A percentile compares a stretch with the other conserved stretches of the same genome.
Evolutionary conservation across 345 rosid species (phyloP).

Genomic region (Syzygium aromaticum): DNA sequence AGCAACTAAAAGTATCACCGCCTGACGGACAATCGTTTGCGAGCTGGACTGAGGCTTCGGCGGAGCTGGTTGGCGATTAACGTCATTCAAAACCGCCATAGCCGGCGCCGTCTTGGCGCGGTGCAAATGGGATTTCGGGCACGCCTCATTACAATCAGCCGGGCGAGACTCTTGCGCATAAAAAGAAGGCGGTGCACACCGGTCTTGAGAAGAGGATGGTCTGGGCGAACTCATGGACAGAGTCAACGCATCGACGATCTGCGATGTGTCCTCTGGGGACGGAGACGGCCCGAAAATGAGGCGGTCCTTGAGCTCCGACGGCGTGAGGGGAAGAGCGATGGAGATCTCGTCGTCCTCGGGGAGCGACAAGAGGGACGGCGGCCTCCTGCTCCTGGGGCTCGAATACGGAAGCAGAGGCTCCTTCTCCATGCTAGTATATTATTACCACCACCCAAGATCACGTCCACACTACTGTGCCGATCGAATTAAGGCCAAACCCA

Average conservation of each 20-base stretch:
- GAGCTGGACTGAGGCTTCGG: constrained; percentile 20
- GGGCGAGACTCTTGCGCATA: neutral
- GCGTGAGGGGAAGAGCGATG: constrained; percentile 37
- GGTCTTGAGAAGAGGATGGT: constrained; percentile 10
- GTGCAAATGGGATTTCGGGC: constrained; percentile 25
- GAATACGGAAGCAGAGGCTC: constrained; percentile 48
- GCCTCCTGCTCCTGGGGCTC: constrained; percentile 22
- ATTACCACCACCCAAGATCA: neutral
- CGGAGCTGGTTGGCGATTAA: neutral
- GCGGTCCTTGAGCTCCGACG: constrained; percentile 56
- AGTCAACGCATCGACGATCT: constrained; percentile 40
- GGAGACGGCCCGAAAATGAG: constrained; percentile 61
- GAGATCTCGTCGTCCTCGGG: constrained; percentile 62
- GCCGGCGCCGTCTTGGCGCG: constrained; percentile 81
- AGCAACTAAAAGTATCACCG: constrained; percentile 12
- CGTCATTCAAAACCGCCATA: constrained; percentile 25
- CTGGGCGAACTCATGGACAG: constrained; percentile 19
- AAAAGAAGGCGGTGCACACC: neutral
- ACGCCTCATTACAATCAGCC: neutral
- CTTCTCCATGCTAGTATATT: constrained; percentile 22
- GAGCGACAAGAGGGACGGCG: constrained; percentile 37
- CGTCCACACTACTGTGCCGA: neutral
- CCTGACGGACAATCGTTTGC: constrained; percentile 18
- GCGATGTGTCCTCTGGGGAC: constrained; percentile 28
- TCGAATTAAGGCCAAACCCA: neutral